Conservation (phyloP, 257 asterid species). For the Scutellaria baicalensis region DNA sequence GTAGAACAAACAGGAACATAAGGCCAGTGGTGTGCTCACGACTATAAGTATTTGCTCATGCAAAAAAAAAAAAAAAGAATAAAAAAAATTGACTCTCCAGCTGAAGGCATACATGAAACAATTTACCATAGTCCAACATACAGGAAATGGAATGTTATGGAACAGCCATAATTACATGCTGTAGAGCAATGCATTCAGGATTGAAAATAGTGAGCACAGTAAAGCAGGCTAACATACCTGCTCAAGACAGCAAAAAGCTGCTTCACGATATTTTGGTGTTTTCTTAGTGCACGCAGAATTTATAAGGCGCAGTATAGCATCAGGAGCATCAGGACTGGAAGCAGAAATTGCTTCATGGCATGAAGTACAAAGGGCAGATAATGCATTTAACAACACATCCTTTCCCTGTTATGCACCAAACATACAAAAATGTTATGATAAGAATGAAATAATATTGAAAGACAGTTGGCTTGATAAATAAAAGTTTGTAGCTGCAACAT, state of each 20-base stretch:
- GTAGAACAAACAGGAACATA: neutral
- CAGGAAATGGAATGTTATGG: neutral
- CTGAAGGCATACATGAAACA: neutral
- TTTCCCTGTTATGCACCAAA: constrained; percentile 60
- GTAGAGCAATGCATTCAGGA: neutral
- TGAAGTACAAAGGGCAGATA: constrained; percentile 74
- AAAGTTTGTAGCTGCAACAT: constrained; percentile 1
- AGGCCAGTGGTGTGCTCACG: constrained; percentile 6
- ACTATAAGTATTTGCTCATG: neutral
- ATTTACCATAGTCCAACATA: neutral
- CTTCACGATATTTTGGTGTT: constrained; percentile 75
- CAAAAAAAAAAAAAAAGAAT: neutral
- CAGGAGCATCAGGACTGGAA: constrained; percentile 57
- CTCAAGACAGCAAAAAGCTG: constrained; percentile 92
- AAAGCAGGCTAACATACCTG: constrained; percentile 41
- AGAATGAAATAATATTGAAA: neutral
- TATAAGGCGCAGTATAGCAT: constrained; percentile 61
- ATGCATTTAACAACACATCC: constrained; percentile 72
- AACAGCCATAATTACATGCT: neutral
- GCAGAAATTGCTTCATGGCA: constrained; percentile 69
- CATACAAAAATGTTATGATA: neutral
- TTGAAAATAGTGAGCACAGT: neutral
- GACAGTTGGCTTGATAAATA: neutral
- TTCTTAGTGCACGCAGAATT: constrained; percentile 76
- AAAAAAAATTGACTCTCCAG: neutral